These are phyloP conservation scores for Gastrolobium villosum DNA, from an alignment of 306 rosid genomes.

Conservation along the genomic window DNA sequence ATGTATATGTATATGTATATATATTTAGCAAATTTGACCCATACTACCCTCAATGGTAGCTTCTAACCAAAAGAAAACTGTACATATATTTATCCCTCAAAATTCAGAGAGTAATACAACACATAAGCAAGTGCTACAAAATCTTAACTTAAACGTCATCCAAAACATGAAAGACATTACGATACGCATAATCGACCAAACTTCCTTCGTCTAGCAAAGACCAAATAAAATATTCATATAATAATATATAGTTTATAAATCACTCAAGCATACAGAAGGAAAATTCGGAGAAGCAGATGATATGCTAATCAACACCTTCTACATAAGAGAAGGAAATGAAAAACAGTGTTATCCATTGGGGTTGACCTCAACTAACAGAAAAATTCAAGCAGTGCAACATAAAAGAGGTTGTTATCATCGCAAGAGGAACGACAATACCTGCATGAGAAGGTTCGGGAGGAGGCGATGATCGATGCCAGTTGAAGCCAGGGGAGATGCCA, in stretches of 20 bases:
- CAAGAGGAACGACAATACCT: constrained; percentile 56
- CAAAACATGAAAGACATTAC: constrained; percentile 25
- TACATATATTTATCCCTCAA: constrained; percentile 17
- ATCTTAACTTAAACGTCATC: constrained; percentile 21
- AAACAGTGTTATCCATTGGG: background rate
- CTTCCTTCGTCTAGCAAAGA: background rate
- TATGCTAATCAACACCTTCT: background rate
- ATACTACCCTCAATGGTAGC: constrained; percentile 26
- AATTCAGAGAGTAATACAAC: constrained; percentile 37
- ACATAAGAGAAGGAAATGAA: background rate
- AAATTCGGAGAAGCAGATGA: no score
- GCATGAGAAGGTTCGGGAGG: constrained; percentile 92
- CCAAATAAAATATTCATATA: background rate
- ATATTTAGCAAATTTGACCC: background rate
- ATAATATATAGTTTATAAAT: background rate
- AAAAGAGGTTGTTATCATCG: background rate
- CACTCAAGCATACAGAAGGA: background rate
- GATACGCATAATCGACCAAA: constrained; percentile 23
- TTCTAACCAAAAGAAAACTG: background rate
- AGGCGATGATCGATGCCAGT: constrained; percentile 84
- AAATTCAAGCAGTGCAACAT: background rate
- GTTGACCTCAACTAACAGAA: background rate
- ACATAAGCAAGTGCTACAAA: constrained; percentile 26
- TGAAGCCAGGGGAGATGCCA: constrained; percentile 95
- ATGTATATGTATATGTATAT: no score